A percentile compares a stretch with the other conserved stretches of the same genome.
Conservation (phyloP, 1,284 basidiomycete species). For the Malassezia restricta region DNA sequence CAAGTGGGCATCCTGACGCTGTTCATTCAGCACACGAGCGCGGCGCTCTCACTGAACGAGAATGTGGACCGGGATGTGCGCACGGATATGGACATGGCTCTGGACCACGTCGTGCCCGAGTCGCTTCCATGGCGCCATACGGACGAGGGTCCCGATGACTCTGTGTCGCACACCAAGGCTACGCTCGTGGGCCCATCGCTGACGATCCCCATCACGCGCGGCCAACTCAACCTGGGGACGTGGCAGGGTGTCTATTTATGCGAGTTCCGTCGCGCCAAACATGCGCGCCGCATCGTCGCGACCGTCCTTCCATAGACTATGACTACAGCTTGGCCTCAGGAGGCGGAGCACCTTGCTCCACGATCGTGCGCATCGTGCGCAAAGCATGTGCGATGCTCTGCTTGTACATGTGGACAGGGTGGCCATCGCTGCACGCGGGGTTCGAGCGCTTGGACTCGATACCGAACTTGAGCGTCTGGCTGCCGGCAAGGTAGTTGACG, state of each 20-base stretch:
- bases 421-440: slow-evolving; percentile 51
- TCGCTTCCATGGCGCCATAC: slow-evolving; percentile 72
- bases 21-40: slow-evolving; percentile 74
- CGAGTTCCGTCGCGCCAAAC: slow-evolving; percentile 61
- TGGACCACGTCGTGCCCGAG: slow-evolving; percentile 71
- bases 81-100: slow-evolving; percentile 51
- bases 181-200: slow-evolving; percentile 69
- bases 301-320: slow-evolving; percentile 55
- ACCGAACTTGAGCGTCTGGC: slow-evolving; percentile 76
- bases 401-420: slow-evolving; percentile 59
- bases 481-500: slow-evolving; percentile 59
- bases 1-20: slow-evolving; percentile 49
- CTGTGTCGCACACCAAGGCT: slow-evolving; percentile 73
- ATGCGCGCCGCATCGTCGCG: slow-evolving; percentile 62
- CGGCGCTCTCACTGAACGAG: slow-evolving; percentile 75
- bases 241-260: slow-evolving; percentile 78
- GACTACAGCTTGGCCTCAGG: slow-evolving; percentile 24
- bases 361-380: slow-evolving; percentile 59
- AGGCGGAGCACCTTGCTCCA: slow-evolving; percentile 46
- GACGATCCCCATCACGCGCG: slow-evolving; percentile 72
- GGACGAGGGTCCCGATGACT: slow-evolving; percentile 56
- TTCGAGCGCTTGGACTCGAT: slow-evolving; percentile 67
- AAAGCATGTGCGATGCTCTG: slow-evolving; percentile 59
- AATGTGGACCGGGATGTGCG: slow-evolving; percentile 61
- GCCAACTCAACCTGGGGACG: slow-evolving; percentile 68